Base-by-base conservation (phyloP, 2,329 filamentous ascomycete species). In the Aureobasidium sp. region DNA sequence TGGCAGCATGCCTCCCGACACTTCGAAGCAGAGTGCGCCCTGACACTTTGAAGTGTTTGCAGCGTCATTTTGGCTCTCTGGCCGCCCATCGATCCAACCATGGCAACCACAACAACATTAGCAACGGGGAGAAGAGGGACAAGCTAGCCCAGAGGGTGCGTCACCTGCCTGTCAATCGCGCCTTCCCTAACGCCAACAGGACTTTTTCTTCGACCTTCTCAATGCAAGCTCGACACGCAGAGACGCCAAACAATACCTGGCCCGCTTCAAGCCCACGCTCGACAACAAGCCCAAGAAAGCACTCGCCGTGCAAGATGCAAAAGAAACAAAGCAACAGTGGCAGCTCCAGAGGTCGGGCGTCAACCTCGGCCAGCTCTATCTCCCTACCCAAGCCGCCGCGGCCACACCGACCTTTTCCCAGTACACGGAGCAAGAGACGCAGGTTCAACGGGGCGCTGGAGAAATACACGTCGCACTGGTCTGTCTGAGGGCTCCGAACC, bases 151-250 rank as follows among this genome's bases (percentile, higher is more conserved):
- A 64, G 15, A 47, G 60, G 27, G 60, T 61, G 29, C 2, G 51
- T 19, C 5, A 19, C 21, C 4, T 7, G 1, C 10, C 1, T 15
- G 4, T 13, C 8, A n/a, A 13, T 13, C 31, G 1, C 7, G 19
- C 25, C 43, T 38, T 49, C 9, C 19, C 42, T 57, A n/a, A 61
- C 51, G 19, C 11, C 66, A 70, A 49, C 66, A 71, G 25, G 90
- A 96, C 69, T 88, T 96, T 68, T 86, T 95, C 67, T 81, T 95
- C 33, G 92, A 90, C 17, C 83, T 97, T 3, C 79, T 99, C 33
- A 90, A 89, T 68, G 90, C 92, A 19, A 90, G 91, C 11, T 89
- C 92, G 6, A 96, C 93, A 0, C 95, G 92, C 74, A 85, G 94
- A 67, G 94, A 99, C 76, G 91, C 92, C 50, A 92, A 89, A 73